Evolutionary conservation across 495 filamentous ascomycete genomes (phyloP).

Genomic region (Xylaria bambusicola): DNA sequence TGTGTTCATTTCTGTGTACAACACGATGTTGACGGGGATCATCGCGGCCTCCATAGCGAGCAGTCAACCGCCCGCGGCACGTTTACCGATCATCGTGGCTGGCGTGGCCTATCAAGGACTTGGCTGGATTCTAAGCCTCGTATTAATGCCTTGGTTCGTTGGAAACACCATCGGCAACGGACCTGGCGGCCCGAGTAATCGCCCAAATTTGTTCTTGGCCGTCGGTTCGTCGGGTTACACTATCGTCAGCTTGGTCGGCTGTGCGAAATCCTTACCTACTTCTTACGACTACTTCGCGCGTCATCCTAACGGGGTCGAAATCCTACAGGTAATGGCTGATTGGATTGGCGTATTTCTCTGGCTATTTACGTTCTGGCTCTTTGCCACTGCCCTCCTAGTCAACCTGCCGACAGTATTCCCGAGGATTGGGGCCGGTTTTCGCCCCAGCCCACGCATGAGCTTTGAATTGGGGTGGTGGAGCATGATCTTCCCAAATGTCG

Average conservation of each 20-base stretch:
- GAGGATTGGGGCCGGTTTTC: not conserved
- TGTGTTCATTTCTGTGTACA: constrained; percentile 14
- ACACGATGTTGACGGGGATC: constrained; percentile 36
- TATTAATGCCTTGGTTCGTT: constrained; percentile 27
- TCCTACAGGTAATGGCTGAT: constrained; percentile 48
- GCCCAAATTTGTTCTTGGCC: constrained; percentile 58
- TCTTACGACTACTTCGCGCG: constrained; percentile 10
- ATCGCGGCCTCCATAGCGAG: constrained; percentile 34
- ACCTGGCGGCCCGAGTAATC: constrained; percentile 28
- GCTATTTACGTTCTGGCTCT: constrained; percentile 62
- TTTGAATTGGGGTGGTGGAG: constrained; percentile 45
- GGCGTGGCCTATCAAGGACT: constrained; percentile 38
- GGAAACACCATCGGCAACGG: constrained; percentile 32
- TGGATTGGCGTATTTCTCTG: constrained; percentile 57
- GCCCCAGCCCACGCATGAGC: constrained; percentile 36
- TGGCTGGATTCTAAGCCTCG: constrained; percentile 41
- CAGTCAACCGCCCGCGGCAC: constrained; percentile 33
- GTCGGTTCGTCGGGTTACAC: constrained; percentile 60
- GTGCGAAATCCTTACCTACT: not conserved
- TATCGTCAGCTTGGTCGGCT: constrained; percentile 21
- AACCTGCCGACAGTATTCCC: constrained; percentile 37
- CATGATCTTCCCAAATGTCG: constrained; percentile 49
- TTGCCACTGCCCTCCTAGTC: constrained; percentile 44
- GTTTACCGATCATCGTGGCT: not conserved
- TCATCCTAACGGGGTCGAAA: constrained; percentile 21